Base-by-base conservation (phyloP, 1,139 yeast species). In the Geotrichum cucujoidarum region DNA sequence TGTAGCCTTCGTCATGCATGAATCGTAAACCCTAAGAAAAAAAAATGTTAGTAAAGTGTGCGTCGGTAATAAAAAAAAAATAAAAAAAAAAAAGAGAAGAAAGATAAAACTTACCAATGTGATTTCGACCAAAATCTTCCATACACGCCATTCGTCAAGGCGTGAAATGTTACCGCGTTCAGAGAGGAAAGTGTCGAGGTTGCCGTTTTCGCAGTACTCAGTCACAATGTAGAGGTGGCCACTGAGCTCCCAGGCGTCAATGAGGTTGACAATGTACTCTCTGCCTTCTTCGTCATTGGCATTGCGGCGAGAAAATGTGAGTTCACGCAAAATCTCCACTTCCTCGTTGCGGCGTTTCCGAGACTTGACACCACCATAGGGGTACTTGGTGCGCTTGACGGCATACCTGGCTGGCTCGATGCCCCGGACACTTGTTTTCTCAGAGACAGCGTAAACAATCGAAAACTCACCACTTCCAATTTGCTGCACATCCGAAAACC, bases 141-240 rank as follows among this genome's bases (percentile, higher is more conserved):
- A 92, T 37, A 90, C 90, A 56, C 99, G 77, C 82, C 96, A 92
- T 64, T 92, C 98, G 64, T 92, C 99, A 40, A 83, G 69, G 53
- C 78, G 75, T 6, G 81, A 71, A n/a, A 85, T 72, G 54, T 84
- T 81, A 50, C 94, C 94, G 62, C 83, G 82, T 56, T 87, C 95
- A 37, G 81, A 77, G 45, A 92, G 67, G 62, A 92, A 92, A 49
- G 79, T 77, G 61, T 82, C 95, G 45, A 92, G 69, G 22, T 92
- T 86, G 1, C 98, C 98, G 61, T 92, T 90, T 62, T 92, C 99
- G 68, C 97, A 92, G 63, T 72, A 89, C 60, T 90, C 97, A 1
- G 95, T 90, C 94, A 90, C 88, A 38, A 92, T 87, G 64, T 90
- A 92, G 57, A 84, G 78, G 58, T 82, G 81, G 47, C 80, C 80